These are phyloP conservation scores for Yueomyces sp. DNA, from an alignment of 805 yeast species.

Conservation along the genomic window DNA sequence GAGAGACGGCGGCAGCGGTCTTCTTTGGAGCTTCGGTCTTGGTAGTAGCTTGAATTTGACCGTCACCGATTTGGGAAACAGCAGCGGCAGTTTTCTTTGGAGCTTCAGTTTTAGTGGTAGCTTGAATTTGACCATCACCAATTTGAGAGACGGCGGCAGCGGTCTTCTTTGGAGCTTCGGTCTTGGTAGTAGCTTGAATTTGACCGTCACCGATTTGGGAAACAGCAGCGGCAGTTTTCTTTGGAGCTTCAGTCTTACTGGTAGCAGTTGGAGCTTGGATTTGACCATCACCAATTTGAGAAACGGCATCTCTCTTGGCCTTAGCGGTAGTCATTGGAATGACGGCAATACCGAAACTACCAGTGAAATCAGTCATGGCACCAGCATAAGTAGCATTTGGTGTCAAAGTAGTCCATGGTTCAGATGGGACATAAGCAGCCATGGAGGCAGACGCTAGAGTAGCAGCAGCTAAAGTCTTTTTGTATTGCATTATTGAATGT, in stretches of 20 bases:
- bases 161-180: no score
- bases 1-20: no score
- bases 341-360: conserved; percentile 29
- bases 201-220: no score
- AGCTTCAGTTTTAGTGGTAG: no score
- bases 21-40: no score
- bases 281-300: conserved; percentile 11
- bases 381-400: conserved; percentile 24
- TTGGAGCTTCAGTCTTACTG: conserved; percentile 3
- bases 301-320: conserved; percentile 16
- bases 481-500: conserved; percentile 7
- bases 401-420: conserved; percentile 29
- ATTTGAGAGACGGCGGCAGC: no score
- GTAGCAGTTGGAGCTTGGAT: conserved; percentile 13
- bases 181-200: no score
- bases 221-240: no score
- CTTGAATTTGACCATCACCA: no score
- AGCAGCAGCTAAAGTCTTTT: conserved; percentile 13
- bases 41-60: no score
- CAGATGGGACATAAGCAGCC: conserved; percentile 12
- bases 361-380: conserved; percentile 23
- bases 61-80: no score
- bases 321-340: conserved; percentile 23
- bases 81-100: no score
- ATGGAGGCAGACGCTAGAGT: conserved; percentile 11